Conservation (phyloP, 2,329 filamentous ascomycete genomes). For the Verticillium isaacii region DNA sequence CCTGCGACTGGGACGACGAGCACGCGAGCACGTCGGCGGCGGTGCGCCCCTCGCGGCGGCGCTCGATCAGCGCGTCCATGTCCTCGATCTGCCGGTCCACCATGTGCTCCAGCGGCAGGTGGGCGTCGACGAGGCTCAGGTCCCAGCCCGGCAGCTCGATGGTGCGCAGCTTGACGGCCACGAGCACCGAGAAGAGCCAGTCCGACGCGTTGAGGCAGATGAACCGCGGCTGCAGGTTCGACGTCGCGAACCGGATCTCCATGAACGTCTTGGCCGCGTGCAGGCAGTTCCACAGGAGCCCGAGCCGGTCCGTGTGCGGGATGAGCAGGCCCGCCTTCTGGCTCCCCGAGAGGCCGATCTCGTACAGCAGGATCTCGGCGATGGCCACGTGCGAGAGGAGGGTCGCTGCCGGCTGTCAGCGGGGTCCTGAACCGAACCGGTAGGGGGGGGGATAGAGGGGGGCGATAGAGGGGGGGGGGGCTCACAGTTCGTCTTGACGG, state of each 20-base stretch:
- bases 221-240: constrained; percentile 26
- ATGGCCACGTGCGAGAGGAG: constrained; percentile 37
- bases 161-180: constrained; percentile 40
- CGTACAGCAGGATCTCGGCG: constrained; percentile 42
- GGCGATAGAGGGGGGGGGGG: not conserved
- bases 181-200: constrained; percentile 41
- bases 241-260: constrained; percentile 23
- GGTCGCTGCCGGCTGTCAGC: constrained; percentile 21
- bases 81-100: constrained; percentile 24
- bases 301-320: constrained; percentile 32
- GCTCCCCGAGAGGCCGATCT: constrained; percentile 37
- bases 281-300: constrained; percentile 41
- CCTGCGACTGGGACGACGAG: not conserved
- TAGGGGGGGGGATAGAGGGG: too few species aligned
- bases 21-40: constrained; percentile 5
- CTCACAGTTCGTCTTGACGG: constrained; percentile 29
- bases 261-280: constrained; percentile 35
- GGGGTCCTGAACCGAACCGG: not conserved
- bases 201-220: constrained; percentile 41
- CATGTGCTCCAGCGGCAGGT: constrained; percentile 27
- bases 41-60: constrained; percentile 11
- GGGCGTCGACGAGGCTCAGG: constrained; percentile 25
- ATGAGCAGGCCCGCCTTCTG: constrained; percentile 19
- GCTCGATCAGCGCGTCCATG: constrained; percentile 19
- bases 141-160: constrained; percentile 43